Base-by-base conservation (phyloP, 306 rosid species). In the Cicer cuneatum region DNA sequence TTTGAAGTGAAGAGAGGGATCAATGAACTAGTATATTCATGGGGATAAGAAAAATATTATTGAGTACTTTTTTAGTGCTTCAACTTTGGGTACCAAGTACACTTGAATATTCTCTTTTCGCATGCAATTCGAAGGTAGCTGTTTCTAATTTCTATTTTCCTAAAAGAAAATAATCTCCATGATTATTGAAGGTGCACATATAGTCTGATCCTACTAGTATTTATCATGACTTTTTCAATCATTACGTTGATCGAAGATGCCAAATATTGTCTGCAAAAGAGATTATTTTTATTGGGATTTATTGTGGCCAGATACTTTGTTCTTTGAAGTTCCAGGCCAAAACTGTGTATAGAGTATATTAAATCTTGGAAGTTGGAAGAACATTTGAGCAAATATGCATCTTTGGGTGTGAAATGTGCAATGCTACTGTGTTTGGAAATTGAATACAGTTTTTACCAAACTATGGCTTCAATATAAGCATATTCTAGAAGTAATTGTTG, bases 231-330 rank as follows among this genome's bases (percentile, higher is more conserved):
- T 63, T 63, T 63, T 74, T 40, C 52, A 63, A 39, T 56, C 65
- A 66, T 3, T 7, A 16, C 35, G 2, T 66, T 66, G 48, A 66
- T 67, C 29, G 33, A 45, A 24, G 49, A 76, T 15, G 40, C 41
- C 40, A 11, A 15, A 42, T 7, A 33, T 76, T 76, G 39, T 45
- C 39, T 43, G 21, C 14, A 45, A 29, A 21, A 21, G 29, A 21
- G 29, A 52, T 46, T 9, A 7, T 73, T 24, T 46, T 48, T 37
- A 74, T 49, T 39, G 66, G n/a, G 45, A 21, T 51, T 51, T 21
- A 18, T 63, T 75, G 63, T 74, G 10, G 72, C 69, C 59, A 65
- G 64, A 24, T 51, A 35, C 7, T 13, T 24, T 45, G 62, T 51
- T 69, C 62, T 49, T 69, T 35, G 8, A 51, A 37, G 37, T 69